Base-by-base conservation (phyloP, 768 basidiomycete genomes). In the Hirschioporus abietinus region DNA sequence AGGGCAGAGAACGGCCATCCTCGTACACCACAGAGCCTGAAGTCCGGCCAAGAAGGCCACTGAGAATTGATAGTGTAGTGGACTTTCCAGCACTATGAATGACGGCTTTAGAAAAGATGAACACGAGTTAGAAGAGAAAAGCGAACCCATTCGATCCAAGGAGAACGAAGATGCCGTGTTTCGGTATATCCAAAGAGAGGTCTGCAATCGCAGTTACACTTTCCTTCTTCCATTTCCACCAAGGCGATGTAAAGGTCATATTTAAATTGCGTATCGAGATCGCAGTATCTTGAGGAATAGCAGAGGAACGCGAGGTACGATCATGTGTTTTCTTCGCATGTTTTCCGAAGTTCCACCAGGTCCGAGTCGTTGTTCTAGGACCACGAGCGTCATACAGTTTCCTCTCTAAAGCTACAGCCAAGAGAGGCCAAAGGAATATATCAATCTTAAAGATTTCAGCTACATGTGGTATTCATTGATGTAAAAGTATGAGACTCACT, bases 91-190 rank as follows among this genome's bases (percentile, higher is more conserved):
- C 90, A 8, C 91, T 91, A 67, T 64, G 58, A 30, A 10, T 15
- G 30, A 34, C 34, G 30, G 24, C 27, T 7, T 35, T 36, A 26
- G 24, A 35, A 15, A 60, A n/a, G 4, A 60, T 4, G 23, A 30
- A 25, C 23, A 9, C 4, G 24, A 18, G 17, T 8, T 35, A 66
- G 4, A 61, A 64, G 30, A 30, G 4, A 30, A n/a, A n/a, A 27
- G 71, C 77, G 35, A 26, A 78, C 87, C 88, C 89, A 68, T 91
- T 90, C 1, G 90, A 86, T 27, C 91, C 91, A 12, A 92, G 77
- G 9, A 93, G 78, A 30, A 92, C 90, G 71, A 87, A 92, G n/a
- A 92, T 91, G 8, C 91, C 90, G 7, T 77, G 79, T 70, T 86
- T 86, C 1, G 91, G 91, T 12, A 93, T 81, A 69, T 89, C 83